phyloP scores from a whole-genome alignment of 345 rosid genomes.

The Rhizophora apiculata region DNA sequence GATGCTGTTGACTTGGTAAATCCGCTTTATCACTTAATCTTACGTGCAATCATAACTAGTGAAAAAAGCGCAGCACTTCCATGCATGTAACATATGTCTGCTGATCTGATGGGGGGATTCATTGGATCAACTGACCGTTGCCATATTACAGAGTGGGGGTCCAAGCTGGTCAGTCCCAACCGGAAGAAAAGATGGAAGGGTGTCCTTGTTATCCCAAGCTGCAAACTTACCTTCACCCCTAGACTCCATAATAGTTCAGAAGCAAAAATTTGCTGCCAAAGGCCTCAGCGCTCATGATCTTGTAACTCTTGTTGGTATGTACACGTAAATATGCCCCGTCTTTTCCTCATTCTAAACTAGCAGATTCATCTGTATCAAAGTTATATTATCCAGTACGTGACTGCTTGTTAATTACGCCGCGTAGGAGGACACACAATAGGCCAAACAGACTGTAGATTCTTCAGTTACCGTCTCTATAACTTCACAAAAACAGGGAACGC shows the following conservation, averaged over 20 bases:
- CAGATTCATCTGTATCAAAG: too few species aligned
- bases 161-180: constrained; percentile 75
- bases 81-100: too few species aligned
- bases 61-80: neutral
- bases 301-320: constrained; percentile 61
- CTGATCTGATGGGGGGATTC: too few species aligned
- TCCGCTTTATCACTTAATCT: neutral
- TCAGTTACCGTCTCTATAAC: constrained; percentile 69
- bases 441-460: constrained; percentile 61
- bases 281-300: constrained; percentile 63
- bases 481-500: constrained; percentile 58
- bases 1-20: constrained; percentile 38
- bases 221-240: constrained; percentile 58
- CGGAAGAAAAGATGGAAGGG: constrained; percentile 70
- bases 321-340: neutral
- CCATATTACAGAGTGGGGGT: constrained; percentile 45
- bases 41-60: neutral
- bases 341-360: neutral
- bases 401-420: neutral
- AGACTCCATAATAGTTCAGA: constrained; percentile 40
- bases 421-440: constrained; percentile 71
- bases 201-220: constrained; percentile 51
- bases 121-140: neutral
- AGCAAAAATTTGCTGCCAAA: constrained; percentile 59
- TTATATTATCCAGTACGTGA: neutral